Evolutionary conservation across 805 yeast species (phyloP), one percentile per base, ranked within the genome.

Genomic region (Ogataea salicorniae): DNA sequence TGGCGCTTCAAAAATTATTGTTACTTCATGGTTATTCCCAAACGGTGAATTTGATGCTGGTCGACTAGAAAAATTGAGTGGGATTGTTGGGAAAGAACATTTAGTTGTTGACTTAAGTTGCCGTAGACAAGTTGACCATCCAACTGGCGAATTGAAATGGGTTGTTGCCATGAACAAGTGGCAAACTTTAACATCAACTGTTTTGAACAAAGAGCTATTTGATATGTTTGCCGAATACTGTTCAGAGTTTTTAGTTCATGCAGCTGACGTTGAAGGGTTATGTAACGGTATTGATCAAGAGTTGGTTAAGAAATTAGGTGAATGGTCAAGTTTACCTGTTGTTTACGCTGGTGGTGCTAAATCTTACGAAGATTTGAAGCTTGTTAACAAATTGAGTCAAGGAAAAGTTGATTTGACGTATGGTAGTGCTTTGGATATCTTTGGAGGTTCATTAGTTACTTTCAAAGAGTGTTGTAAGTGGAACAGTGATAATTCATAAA

Each of bases 321-420:
- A 83, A 54, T 94, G 98, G 98, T 66, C 73, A 16, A 78, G 75
- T 26, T 73, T 87, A 2, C 90, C 86, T 34, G 80, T 88, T 5
- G 96, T 92, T 2, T 94, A 94, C 64, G 99, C 99, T 31, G 99
- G 99, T 14, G 99, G 99, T 4, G 99, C 97, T 23, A 83, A 80
- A 57, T 76, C 78, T 62, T 61, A 87, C 0, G 64, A 68, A 0
- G 99, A 94, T 62, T 73, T 94, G 52, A 72, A 69, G 5, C 68
- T 75, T 23, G 98, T 94, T 2, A 65, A 81, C 9, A 51, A 63
- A 39, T 69, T 94, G 59, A 88, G 97, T 61, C 59, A 68, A 2
- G 96, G 96, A 3, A 84, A 77, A 58, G 96, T 94, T 14, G 98
- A 94, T 62, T 72, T 94, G 62, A 94, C 99, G 0, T 91, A 71